These are phyloP conservation scores for Botrytis squamosa DNA, from an alignment of 2,329 filamentous ascomycete genomes.

Conservation along the genomic window DNA sequence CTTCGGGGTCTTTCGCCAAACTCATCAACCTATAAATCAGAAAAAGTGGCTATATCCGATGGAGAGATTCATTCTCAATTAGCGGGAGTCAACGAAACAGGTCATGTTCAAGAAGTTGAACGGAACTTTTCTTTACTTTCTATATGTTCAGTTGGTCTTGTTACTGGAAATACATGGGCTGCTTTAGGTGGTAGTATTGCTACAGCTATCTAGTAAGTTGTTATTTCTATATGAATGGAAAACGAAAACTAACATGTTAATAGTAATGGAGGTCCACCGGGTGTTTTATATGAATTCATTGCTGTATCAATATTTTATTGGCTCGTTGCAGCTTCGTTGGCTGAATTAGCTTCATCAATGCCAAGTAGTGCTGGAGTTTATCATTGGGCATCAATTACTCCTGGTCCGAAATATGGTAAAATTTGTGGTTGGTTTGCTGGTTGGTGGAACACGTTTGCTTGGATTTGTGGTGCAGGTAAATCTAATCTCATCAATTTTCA, in stretches of 20 bases:
- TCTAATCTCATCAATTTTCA: neutral
- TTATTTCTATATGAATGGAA: neutral
- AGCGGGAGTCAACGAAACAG: constrained; percentile 46
- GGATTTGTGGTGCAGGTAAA: constrained; percentile 36
- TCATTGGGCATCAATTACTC: constrained; percentile 53
- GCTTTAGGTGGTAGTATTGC: constrained; percentile 50
- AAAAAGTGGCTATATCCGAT: constrained; percentile 22
- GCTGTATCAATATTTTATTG: constrained; percentile 51
- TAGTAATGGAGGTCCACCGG: constrained; percentile 62
- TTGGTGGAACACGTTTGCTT: constrained; percentile 53
- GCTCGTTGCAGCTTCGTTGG: constrained; percentile 50
- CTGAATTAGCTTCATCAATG: constrained; percentile 39
- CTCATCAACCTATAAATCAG: constrained; percentile 20
- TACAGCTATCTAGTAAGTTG: constrained; percentile 31
- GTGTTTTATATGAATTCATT: constrained; percentile 62
- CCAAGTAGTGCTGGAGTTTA: constrained; percentile 44
- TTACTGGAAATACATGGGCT: constrained; percentile 46
- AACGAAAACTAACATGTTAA: constrained; percentile 37
- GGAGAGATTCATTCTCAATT: constrained; percentile 17
- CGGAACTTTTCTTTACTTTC: constrained; percentile 49
- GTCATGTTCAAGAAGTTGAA: constrained; percentile 52
- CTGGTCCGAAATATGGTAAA: constrained; percentile 47
- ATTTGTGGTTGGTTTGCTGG: constrained; percentile 50
- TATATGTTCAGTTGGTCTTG: constrained; percentile 48
- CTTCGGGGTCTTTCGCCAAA: neutral